Evolutionary conservation across 768 basidiomycete species (phyloP).

Genomic region (Termitomyces eurrhizus): DNA sequence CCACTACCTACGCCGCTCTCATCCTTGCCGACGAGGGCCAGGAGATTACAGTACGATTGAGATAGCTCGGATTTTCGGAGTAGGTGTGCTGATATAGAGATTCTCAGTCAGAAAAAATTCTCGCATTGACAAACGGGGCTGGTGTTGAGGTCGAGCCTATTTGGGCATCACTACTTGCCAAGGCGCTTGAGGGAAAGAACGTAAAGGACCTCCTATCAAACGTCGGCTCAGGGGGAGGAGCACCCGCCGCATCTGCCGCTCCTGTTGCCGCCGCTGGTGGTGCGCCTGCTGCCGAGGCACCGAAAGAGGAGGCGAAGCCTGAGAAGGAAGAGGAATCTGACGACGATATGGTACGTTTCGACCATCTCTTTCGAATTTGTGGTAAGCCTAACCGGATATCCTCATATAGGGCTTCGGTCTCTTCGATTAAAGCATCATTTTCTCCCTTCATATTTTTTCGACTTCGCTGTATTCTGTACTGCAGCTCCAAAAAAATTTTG

Average conservation of each 20-base stretch:
- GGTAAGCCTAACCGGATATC: neutral
- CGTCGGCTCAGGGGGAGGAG: slow-evolving; percentile 91
- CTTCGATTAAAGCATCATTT: slow-evolving; percentile 67
- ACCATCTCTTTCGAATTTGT: neutral
- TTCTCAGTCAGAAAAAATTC: slow-evolving; percentile 84
- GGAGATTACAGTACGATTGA: slow-evolving; percentile 89
- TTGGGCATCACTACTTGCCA: slow-evolving; percentile 96
- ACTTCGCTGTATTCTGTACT: slow-evolving; percentile 15
- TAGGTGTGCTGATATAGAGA: neutral
- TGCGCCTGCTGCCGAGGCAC: slow-evolving; percentile 65
- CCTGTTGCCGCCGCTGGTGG: slow-evolving; percentile 46
- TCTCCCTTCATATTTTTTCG: slow-evolving; percentile 10
- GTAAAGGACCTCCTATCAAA: slow-evolving; percentile 93
- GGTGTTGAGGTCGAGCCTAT: slow-evolving; percentile 88
- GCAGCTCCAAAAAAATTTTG: slow-evolving; percentile 12
- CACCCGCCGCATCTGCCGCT: slow-evolving; percentile 61
- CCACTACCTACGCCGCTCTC: slow-evolving; percentile 93
- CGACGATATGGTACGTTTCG: slow-evolving; percentile 75
- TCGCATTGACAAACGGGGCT: slow-evolving; percentile 80
- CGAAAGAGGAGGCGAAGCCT: slow-evolving; percentile 77
- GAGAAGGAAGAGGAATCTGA: slow-evolving; percentile 88
- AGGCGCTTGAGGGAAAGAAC: slow-evolving; percentile 97
- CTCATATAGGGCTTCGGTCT: slow-evolving; percentile 87
- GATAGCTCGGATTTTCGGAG: neutral
- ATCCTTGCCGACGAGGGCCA: slow-evolving; percentile 97